Evolutionary conservation across 169 alveolate species (phyloP), one percentile per base, ranked within the genome.

Genomic region (Eimeria acervulina): DNA sequence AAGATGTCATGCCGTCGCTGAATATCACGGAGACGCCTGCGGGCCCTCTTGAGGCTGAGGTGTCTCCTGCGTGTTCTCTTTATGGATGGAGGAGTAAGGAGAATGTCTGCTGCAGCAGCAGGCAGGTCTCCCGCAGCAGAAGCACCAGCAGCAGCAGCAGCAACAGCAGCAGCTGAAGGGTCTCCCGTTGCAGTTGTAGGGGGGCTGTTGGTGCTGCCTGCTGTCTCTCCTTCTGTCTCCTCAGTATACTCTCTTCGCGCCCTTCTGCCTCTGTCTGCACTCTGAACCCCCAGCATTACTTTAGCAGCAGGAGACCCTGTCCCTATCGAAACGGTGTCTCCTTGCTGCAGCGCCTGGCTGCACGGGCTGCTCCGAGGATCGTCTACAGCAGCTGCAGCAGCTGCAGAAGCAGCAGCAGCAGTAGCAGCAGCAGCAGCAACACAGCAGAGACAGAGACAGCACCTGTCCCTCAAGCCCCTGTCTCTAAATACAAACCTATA

Each of bases 371-470:
- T 31, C 78, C n/a, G 44, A 17, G 78, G 15, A 2, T 26, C 26
- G 13, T 55, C 36, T 66, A 40, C 78, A 19, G 78, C 78, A 66
- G 78, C 78, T 26, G 78, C 78, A 66, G 38, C 78, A 66, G 40
- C 78, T 1, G 78, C 78, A 66, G 78, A 8, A n/a, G 40, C 78
- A 66, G 78, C 36, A n/a, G 40, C 78, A 66, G 78, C 36, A n/a
- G 40, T 40, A 66, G 42, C 33, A 66, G 38, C 33, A 3, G 36
- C 33, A 26, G 38, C 40, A 17, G 36, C 12, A 66, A 55, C 66
- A 55, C 13, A 55, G 26, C n/a, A 17, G 66, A 17, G 26, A 17
- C 66, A 55, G 66, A n/a, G n/a, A n/a, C n/a, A n/a, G n/a, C n/a
- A n/a, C n/a, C n/a, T n/a, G n/a, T n/a, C n/a, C n/a, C n/a, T n/a